Base-by-base conservation (phyloP, 2,329 filamentous ascomycete species). In the Metarhizium anisopliae region DNA sequence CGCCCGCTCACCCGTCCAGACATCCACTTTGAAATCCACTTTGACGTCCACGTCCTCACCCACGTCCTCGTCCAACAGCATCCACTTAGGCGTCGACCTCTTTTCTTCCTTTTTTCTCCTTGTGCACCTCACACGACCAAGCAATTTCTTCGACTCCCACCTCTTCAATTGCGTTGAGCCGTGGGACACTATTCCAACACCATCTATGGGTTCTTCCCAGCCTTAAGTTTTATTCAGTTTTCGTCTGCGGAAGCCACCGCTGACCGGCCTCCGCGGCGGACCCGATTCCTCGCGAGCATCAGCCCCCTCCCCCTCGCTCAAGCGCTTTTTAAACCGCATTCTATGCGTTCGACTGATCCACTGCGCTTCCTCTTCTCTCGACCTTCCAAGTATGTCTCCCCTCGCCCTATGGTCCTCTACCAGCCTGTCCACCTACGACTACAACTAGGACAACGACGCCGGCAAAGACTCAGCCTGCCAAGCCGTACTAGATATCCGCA, bases 341-440 rank as follows among this genome's bases (percentile, higher is more conserved):
- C 84, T 86, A 96, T 96, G 91, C 92, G 84, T 87, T 86, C 82
- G 74, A 88, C 86, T 77, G 89, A 95, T 76, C 85, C 95, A 69
- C 84, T 95, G 71, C 89, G 90, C 77, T 94, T 95, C 79, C 84
- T 96, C 67, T 95, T 90, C 71, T 94, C 69, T 45, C 69, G 94
- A 81, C 90, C 90, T 71, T 89, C 90, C 74, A 95, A 95, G 91
- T 95, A 77, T 71, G 88, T 77, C 32, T 18, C 25, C 25, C 25
- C 25, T 25, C 25, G 25, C 25, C 25, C 25, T 25, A 25, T 25
- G 25, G 25, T 25, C 3, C 25, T 25, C 25, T 25, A 3, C 25
- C 42, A 18, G 25, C 40, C 50, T 38, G 52, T 36, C 53, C 57
- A 40, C 6, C 55, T 51, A 57, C 18, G 13, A 5, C 14, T 47